Evolutionary conservation across 345 rosid species (phyloP).

Genomic region (Ailanthus altissimus): DNA sequence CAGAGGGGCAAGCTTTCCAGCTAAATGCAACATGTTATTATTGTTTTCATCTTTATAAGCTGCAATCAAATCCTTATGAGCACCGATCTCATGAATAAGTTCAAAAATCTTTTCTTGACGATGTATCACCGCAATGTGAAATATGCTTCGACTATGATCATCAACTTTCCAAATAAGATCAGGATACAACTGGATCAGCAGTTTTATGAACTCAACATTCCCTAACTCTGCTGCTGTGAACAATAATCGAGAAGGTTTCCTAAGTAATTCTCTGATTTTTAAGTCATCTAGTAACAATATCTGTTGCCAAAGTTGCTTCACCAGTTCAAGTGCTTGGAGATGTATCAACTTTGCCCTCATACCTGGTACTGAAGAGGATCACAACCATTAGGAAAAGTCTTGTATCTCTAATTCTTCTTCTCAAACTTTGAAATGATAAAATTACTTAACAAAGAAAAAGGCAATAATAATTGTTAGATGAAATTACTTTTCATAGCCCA

Average conservation of each 20-base stretch:
- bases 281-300: conserved; percentile 36
- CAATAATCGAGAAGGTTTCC: conserved; percentile 29
- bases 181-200: conserved; percentile 30
- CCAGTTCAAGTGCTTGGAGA: conserved; percentile 35
- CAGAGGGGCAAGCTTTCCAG: conserved; percentile 31
- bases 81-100: conserved; percentile 31
- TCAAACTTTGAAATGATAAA: conserved; percentile 24
- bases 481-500: too few relatives aligned
- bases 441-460: neutral
- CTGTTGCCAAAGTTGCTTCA: conserved; percentile 36
- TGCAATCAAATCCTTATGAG: conserved; percentile 32
- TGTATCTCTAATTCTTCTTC: conserved; percentile 3
- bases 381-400: neutral
- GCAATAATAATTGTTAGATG: too few relatives aligned
- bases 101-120: conserved; percentile 36
- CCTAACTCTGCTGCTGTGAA: conserved; percentile 44
- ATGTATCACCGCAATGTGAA: conserved; percentile 37
- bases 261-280: conserved; percentile 25
- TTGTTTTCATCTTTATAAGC: conserved; percentile 30
- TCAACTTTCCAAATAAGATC: conserved; percentile 40
- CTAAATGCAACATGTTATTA: conserved; percentile 40
- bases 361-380: conserved; percentile 39
- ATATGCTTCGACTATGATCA: conserved; percentile 32
- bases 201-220: conserved; percentile 35
- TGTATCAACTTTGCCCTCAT: conserved; percentile 25